phyloP scores from a whole-genome alignment of 495 filamentous ascomycete species.

The Aspergillus avenaceus region DNA sequence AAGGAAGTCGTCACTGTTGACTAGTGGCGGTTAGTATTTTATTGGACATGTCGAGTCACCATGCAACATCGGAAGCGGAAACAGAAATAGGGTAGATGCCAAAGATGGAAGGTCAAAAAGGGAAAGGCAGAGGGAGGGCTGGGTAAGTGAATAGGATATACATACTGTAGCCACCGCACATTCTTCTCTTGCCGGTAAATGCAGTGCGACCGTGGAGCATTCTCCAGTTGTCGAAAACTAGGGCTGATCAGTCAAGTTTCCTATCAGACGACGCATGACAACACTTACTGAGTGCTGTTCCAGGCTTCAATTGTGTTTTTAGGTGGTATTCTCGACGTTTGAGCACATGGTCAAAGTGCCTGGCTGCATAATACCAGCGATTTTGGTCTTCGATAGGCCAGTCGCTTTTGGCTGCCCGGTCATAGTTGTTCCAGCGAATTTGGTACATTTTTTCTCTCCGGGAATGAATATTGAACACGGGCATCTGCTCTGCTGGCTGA shows the following conservation, averaged over 20 bases:
- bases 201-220: conserved; percentile 79
- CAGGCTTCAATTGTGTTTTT: conserved; percentile 75
- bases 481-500: conserved; percentile 53
- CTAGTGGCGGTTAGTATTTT: conserved; percentile 36
- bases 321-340: conserved; percentile 52
- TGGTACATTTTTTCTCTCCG: conserved; percentile 45
- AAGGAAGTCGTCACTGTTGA: conserved; percentile 82
- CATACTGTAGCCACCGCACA: conserved; percentile 87
- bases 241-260: conserved; percentile 4
- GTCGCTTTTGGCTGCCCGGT: conserved; percentile 57
- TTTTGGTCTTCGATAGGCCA: conserved; percentile 36
- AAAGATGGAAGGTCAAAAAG: no score
- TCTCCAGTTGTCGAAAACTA: conserved; percentile 94
- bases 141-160: conserved; percentile 13
- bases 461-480: conserved; percentile 59
- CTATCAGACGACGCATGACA: not conserved
- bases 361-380: conserved; percentile 74
- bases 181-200: conserved; percentile 78
- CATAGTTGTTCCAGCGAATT: conserved; percentile 89
- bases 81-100: no score
- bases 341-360: conserved; percentile 59
- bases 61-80: no score
- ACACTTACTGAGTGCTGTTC: conserved; percentile 65
- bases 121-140: no score
- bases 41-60: no score